Evolutionary conservation across 1,139 yeast species (phyloP), one percentile per base, ranked within the genome.

Genomic region (Pneumocystis carinii): DNA sequence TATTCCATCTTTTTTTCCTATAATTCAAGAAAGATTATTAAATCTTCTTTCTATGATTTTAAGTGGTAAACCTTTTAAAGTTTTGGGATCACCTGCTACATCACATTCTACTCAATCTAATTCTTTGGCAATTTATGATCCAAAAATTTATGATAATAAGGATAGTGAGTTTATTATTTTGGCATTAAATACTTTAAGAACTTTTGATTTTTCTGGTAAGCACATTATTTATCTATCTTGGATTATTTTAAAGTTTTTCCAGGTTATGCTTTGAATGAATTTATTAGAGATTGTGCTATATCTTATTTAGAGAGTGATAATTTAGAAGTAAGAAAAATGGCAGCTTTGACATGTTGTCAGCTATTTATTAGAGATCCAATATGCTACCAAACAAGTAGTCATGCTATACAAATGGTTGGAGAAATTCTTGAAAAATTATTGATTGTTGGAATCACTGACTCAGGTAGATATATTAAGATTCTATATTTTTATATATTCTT

Each of bases 61-160:
- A 59, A 85, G 95, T 1, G 97, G 97, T 1, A 84, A 84, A 66
- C 82, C 83, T 15, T 90, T 87, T 72, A 83, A 81, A 64, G 88
- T 88, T 24, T 97, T 97, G 0, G 97, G 97, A 0, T 83, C 95
- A 10, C 97, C 97, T 1, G 83, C 81, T 67, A 82, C 84, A n/a
- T 66, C 71, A 24, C 78, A 79, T 58, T 78, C 78, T 66, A 84
- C 83, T 67, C 55, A 56, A 12, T 79, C 83, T 15, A 77, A 82
- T 38, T 96, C 97, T 0, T 81, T 82, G 66, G 88, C 84, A 65
- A 89, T 86, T 73, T 79, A 97, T 67, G 85, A 87, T 65, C 79
- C 82, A 48, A 85, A 86, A 84, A 70, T 71, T 15, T 68, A 71
- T 24, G 78, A 76, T 42, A 69, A 73, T 67, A 71, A 77, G 41